Conservation (phyloP, 768 basidiomycete genomes). For the Tylopilus subfusipes region DNA sequence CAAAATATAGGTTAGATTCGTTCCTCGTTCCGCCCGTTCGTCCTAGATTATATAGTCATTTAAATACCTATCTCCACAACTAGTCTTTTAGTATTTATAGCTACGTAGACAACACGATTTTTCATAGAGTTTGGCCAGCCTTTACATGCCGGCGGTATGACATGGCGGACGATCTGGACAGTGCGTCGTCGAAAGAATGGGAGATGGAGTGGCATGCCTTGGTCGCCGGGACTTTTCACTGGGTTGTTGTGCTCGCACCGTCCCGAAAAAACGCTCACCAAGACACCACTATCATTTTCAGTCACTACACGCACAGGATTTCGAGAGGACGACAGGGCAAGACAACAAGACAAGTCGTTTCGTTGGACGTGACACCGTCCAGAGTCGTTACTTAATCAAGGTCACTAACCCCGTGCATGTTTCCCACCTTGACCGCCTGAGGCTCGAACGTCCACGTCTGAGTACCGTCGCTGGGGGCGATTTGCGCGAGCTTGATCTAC, state of each 20-base stretch:
- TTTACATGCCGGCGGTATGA: too few species aligned
- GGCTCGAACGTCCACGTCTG: neutral
- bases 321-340: neutral
- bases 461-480: neutral
- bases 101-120: neutral
- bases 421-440: neutral
- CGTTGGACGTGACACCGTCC: neutral
- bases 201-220: too few species aligned
- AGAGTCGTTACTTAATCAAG: neutral
- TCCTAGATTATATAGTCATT: neutral
- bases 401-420: neutral
- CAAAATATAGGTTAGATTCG: neutral
- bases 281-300: too few species aligned
- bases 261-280: too few species aligned
- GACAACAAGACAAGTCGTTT: neutral
- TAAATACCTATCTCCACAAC: neutral
- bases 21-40: neutral
- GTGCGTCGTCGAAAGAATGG: too few species aligned
- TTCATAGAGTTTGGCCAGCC: neutral
- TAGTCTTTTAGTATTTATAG: neutral
- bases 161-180: too few species aligned
- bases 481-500: neutral
- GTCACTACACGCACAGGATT: too few species aligned
- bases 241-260: too few species aligned
- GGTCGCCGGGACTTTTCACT: too few species aligned